Conservation (phyloP, 305 asterid genomes). For the Stenogyne calaminthoides region DNA sequence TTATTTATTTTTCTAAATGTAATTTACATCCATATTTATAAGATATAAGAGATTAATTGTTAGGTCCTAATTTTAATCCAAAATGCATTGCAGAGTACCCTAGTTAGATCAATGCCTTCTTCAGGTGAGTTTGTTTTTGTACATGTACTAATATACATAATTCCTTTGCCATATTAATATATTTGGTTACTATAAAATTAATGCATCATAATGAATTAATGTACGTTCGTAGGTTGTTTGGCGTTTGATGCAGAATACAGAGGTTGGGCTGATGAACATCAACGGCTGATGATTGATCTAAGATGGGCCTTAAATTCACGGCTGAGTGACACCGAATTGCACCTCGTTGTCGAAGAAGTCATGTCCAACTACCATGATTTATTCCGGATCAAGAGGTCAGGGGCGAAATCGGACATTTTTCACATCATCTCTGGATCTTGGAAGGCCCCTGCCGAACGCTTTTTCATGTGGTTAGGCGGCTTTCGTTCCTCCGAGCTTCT, state of each 20-base stretch:
- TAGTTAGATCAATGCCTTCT: constrained; percentile 38
- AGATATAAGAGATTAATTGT: neutral
- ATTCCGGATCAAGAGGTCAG: constrained; percentile 57
- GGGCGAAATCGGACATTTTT: constrained; percentile 65
- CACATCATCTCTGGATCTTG: constrained; percentile 89
- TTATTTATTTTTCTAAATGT: neutral
- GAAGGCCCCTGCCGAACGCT: constrained; percentile 82
- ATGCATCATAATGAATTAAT: neutral
- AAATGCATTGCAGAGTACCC: constrained; percentile 45
- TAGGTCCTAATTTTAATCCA: neutral
- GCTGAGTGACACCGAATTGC: constrained; percentile 50
- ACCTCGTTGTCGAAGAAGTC: constrained; percentile 60
- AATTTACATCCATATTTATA: neutral
- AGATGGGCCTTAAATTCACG: constrained; percentile 63
- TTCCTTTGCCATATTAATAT: neutral
- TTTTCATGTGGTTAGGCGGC: constrained; percentile 96
- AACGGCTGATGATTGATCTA: constrained; percentile 58
- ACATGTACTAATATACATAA: neutral
- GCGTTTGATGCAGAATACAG: constrained; percentile 72
- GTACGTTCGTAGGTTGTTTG: constrained; percentile 42
- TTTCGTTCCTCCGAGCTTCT: constrained; percentile 90
- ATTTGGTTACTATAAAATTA: neutral
- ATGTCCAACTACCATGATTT: constrained; percentile 71
- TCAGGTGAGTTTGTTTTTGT: constrained; percentile 47
- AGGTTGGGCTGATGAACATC: constrained; percentile 77